Evolutionary conservation across 257 asterid species (phyloP), one percentile per base, ranked within the genome.

Genomic region (Solanum commersonii): DNA sequence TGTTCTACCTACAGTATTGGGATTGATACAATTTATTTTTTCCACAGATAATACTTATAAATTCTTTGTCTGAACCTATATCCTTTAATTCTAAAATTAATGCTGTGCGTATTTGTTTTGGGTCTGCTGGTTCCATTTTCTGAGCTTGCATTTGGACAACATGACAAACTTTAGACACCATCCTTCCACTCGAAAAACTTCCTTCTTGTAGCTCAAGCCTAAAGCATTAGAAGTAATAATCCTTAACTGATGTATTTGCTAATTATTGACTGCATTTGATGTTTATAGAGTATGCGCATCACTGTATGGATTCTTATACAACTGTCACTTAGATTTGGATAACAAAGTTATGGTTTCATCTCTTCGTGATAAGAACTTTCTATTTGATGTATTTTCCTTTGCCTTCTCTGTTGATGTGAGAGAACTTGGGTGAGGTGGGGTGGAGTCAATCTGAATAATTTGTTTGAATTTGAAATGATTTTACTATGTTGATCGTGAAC

Each of bases 401-500:
- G 40, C 67, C 85, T 79, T 25, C 23, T 79, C 67, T 79, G 16
- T 73, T 34, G 46, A 73, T 20, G 46, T 73, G 20, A 16, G 31
- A 23, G 83, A 22, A 76, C 56, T 5, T 35, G 56, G 52, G 31
- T 22, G 52, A 35, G 52, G 83, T 20, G 2, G 83, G 22, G 20
- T 76, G 56, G 56, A 76, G 22, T 76, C 83, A 3, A 76, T 76
- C 83, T 76, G 83, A 76, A 38, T 76, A 31, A 38, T 76, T 37
- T 76, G 33, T 20, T 76, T 35, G 83, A 76, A 37, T 76, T 76
- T 76, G 60, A 76, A 38, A 37, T 76, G 27, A 27, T 18, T 29
- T 81, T 8, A 46, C 40, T 46, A 29, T 81, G 84, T 81, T 78
- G 67, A 5, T 81, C n/a, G n/a, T 81, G 85, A 46, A 81, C 93